Evolutionary conservation across 345 rosid species (phyloP).

Genomic region (Kandelia obovata): DNA sequence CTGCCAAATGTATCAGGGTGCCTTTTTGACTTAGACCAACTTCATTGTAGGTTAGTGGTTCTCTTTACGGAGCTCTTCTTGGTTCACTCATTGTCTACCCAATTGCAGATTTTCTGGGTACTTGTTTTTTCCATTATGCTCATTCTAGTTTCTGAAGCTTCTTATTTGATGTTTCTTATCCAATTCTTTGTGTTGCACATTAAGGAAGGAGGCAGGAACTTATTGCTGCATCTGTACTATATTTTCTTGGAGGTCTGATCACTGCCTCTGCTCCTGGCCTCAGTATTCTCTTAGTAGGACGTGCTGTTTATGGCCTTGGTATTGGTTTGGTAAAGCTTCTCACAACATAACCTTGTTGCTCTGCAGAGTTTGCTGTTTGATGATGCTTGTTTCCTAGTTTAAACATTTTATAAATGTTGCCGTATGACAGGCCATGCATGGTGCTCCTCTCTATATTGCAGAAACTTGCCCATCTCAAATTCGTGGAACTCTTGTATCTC

Average conservation of each 20-base stretch:
- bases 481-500: conserved; percentile 89
- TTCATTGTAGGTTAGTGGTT: conserved; percentile 79
- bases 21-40: conserved; percentile 4
- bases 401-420: conserved; percentile 2
- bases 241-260: conserved; percentile 51
- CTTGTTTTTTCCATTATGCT: conserved; percentile 16
- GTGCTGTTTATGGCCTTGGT: conserved; percentile 83
- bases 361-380: conserved; percentile 1
- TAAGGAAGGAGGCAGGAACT: conserved; percentile 89
- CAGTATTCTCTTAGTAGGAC: conserved; percentile 65
- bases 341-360: conserved; percentile 5
- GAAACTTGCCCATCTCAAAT: conserved; percentile 97
- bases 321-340: conserved; percentile 76
- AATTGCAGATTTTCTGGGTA: conserved; percentile 87
- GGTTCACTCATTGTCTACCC: conserved; percentile 86
- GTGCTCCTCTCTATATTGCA: conserved; percentile 95
- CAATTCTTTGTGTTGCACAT: conserved; percentile 11
- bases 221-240: conserved; percentile 58
- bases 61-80: conserved; percentile 93
- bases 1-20: background rate
- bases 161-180: conserved; percentile 14
- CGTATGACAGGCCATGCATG: conserved; percentile 85
- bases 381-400: conserved; percentile 6
- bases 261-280: conserved; percentile 72
- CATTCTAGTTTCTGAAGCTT: conserved; percentile 3